Evolutionary conservation across 2,329 filamentous ascomycete species (phyloP), one percentile per base, ranked within the genome.

Genomic region (Neocatenulostroma microsporum): DNA sequence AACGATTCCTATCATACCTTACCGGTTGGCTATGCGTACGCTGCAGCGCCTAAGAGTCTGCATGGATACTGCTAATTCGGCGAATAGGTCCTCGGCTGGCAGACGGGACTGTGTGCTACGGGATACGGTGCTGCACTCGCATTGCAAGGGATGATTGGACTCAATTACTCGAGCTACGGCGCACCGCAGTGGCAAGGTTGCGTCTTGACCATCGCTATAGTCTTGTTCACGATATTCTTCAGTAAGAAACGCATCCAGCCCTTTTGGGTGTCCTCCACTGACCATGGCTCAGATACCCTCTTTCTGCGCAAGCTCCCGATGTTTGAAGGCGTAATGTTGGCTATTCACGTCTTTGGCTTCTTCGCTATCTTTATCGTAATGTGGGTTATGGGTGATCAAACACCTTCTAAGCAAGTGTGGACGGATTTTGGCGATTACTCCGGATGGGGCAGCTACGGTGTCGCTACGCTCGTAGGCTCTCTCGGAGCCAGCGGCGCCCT

Each of bases 311-410:
- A 63, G 1, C 51, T 73, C 2, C 68, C 68, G 2, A 53, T 62
- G 10, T 55, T 72, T 19, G 70, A 73, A 48, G 63, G 63, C 0
- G 44, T 68, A 9, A 61, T 71, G 15, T 53, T 72, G 6, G 60
- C 70, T 20, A 46, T 73, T 3, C 71, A 74, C 38, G 56, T 73
- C 14, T 50, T 69, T 12, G 70, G 69, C 3, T 70, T 73, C 49
- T 69, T 73, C 35, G 69, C 64, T 0, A 68, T 72, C 37, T 51
- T 73, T 5, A 64, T 72, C 17, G 60, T 65, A 0, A 48, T 72
- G 5, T 56, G 62, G 39, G 58, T 63, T 1, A 24, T 39, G n/a
- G 21, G 15, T n/a, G 15, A 18, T 5, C 14, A 15, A 10, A 23
- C 23, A 7, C 15, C 37, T 14, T 12, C 31, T 8, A 3, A 29